Conservation (phyloP, 129 eudicot species). For the Ambrosia artemisiifolia region DNA sequence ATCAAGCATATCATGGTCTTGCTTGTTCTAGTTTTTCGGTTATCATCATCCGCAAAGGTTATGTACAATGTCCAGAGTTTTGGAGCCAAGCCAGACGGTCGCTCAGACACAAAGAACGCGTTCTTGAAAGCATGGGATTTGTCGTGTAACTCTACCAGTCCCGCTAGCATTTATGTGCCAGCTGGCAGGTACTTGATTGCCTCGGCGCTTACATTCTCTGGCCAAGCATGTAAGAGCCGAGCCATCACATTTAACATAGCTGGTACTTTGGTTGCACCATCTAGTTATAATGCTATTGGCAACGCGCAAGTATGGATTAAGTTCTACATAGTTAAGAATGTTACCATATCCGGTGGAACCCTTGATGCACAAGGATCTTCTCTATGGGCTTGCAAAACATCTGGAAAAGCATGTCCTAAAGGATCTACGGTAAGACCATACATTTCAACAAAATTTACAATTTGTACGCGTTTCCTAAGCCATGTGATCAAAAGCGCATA, state of each 20-base stretch:
- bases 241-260: slow-evolving; percentile 4
- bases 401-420: neutral
- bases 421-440: neutral
- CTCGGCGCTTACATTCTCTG: slow-evolving; percentile 1
- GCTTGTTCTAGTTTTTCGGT: neutral
- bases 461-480: neutral
- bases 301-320: neutral
- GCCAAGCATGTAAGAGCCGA: slow-evolving; percentile 9
- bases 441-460: too few species aligned
- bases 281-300: slow-evolving; percentile 13
- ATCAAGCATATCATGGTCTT: neutral
- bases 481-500: too few species aligned
- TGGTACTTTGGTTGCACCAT: slow-evolving; percentile 16
- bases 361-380: slow-evolving; percentile 5
- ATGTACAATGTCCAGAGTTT: neutral
- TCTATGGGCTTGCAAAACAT: neutral
- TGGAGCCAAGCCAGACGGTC: slow-evolving; percentile 4
- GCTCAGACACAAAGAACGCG: neutral
- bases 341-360: slow-evolving; percentile 5
- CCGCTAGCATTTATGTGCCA: slow-evolving; percentile 3
- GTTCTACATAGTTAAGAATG: neutral
- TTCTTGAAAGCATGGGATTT: neutral
- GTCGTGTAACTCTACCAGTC: neutral
- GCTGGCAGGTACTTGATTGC: slow-evolving; percentile 10
- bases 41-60: slow-evolving; percentile 8